A percentile compares a stretch with the other conserved stretches of the same genome.
phyloP scores from a whole-genome alignment of 257 asterid genomes.

The Scutellaria galericulata region DNA sequence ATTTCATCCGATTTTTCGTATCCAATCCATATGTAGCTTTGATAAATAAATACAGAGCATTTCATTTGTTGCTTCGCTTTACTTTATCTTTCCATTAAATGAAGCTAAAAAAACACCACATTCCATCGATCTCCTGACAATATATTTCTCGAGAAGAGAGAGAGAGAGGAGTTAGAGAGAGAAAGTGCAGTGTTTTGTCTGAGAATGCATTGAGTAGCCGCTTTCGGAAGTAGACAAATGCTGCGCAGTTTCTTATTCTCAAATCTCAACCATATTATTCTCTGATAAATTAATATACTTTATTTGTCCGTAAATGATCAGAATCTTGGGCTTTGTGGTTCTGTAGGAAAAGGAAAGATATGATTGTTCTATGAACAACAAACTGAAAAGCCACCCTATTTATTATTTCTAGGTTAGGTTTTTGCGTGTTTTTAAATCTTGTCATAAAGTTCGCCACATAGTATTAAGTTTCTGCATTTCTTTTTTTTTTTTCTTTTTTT shows the following conservation, averaged over 20 bases:
- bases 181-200: constrained; percentile 46
- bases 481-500: too few relatives aligned
- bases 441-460: too few relatives aligned
- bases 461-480: too few relatives aligned
- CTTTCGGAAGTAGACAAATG: constrained; percentile 63
- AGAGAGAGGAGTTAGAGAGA: background rate
- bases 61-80: too few relatives aligned
- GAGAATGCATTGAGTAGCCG: constrained; percentile 47
- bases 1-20: too few relatives aligned
- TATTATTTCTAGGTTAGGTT: constrained; percentile 18
- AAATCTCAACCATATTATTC: background rate
- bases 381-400: background rate
- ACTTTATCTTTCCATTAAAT: too few relatives aligned
- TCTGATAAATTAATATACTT: background rate
- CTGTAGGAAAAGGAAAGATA: constrained; percentile 34
- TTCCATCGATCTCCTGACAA: too few relatives aligned
- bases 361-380: constrained; percentile 24
- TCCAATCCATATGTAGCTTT: too few relatives aligned
- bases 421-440: too few relatives aligned
- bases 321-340: constrained; percentile 27
- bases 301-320: constrained; percentile 10
- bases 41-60: too few relatives aligned
- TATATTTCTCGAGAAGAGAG: background rate
- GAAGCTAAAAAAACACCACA: too few relatives aligned
- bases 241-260: constrained; percentile 31